These are phyloP conservation scores for Neoboletus brunneissimus DNA, from an alignment of 768 basidiomycete genomes.

Conservation along the genomic window DNA sequence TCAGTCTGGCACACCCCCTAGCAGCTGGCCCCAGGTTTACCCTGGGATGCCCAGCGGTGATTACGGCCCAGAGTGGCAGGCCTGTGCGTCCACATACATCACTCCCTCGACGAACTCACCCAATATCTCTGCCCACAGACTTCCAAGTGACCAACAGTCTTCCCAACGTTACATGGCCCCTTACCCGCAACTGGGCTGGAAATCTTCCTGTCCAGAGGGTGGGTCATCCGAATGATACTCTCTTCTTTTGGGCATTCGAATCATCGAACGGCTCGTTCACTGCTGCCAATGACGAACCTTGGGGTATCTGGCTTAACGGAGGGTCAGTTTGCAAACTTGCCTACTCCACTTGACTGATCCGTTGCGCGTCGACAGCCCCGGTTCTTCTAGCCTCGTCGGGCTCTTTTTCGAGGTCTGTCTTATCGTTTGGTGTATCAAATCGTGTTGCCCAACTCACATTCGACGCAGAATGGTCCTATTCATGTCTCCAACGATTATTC, in stretches of 20 bases:
- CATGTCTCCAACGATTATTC: slow-evolving; percentile 51
- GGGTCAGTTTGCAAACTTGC: slow-evolving; percentile 41
- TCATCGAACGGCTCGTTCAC: slow-evolving; percentile 56
- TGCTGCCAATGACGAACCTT: slow-evolving; percentile 45
- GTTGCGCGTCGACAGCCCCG: slow-evolving; percentile 43
- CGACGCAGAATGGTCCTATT: slow-evolving; percentile 66
- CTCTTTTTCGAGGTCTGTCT: slow-evolving; percentile 60
- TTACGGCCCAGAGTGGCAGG: slow-evolving; percentile 59
- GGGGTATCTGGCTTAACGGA: slow-evolving; percentile 76
- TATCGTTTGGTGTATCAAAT: neutral
- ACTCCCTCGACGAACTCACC: neutral
- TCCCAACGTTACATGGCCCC: slow-evolving; percentile 58
- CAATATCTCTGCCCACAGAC: slow-evolving; percentile 37
- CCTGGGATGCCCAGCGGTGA: slow-evolving; percentile 43
- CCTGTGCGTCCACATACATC: slow-evolving; percentile 41
- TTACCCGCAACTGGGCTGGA: slow-evolving; percentile 57
- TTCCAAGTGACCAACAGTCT: slow-evolving; percentile 54
- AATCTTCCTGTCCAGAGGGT: slow-evolving; percentile 59
- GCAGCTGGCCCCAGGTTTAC: slow-evolving; percentile 41
- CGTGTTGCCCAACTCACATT: neutral
- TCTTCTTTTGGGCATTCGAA: slow-evolving; percentile 68
- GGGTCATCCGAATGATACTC: slow-evolving; percentile 60
- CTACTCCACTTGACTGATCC: neutral
- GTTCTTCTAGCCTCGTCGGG: slow-evolving; percentile 66
- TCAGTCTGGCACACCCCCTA: slow-evolving; percentile 26